Conservation (phyloP, 2,329 filamentous ascomycete genomes). For the Aspergillus sergii region DNA sequence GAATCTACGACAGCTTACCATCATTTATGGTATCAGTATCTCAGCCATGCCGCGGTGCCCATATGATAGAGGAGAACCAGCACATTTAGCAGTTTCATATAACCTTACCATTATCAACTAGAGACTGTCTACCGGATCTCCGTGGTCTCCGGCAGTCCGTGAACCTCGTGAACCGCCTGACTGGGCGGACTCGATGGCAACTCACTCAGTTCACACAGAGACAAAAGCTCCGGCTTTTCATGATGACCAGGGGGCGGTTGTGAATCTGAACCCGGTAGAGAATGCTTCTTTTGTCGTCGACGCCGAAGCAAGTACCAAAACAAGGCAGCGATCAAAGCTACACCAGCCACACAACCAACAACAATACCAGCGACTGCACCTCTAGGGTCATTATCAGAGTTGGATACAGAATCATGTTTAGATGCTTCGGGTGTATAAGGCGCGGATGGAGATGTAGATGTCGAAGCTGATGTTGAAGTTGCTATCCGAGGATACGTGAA, state of each 20-base stretch:
- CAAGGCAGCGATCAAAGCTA: neutral
- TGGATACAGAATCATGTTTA: neutral
- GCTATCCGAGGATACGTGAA: neutral
- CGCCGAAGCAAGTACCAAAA: neutral
- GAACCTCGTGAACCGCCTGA: neutral
- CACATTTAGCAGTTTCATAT: no score
- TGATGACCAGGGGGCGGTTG: neutral
- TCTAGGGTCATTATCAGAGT: neutral
- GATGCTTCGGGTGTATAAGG: neutral
- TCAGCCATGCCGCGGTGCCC: no score
- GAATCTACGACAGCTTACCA: no score
- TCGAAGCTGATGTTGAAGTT: neutral
- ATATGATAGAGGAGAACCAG: no score
- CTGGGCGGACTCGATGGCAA: neutral
- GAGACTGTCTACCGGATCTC: neutral
- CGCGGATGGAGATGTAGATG: neutral
- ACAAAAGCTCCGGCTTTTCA: neutral
- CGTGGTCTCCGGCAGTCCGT: neutral
- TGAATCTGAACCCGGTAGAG: neutral
- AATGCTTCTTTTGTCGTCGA: neutral
- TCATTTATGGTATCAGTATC: no score
- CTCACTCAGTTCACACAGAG: neutral
- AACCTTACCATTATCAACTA: fast-evolving
- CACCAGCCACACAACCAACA: slow-evolving; percentile 1
- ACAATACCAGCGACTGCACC: slow-evolving; percentile 7